A percentile compares a stretch with the other conserved stretches of the same genome.
phyloP scores from a whole-genome alignment of 495 filamentous ascomycete species.

The Penicillium soppii region DNA sequence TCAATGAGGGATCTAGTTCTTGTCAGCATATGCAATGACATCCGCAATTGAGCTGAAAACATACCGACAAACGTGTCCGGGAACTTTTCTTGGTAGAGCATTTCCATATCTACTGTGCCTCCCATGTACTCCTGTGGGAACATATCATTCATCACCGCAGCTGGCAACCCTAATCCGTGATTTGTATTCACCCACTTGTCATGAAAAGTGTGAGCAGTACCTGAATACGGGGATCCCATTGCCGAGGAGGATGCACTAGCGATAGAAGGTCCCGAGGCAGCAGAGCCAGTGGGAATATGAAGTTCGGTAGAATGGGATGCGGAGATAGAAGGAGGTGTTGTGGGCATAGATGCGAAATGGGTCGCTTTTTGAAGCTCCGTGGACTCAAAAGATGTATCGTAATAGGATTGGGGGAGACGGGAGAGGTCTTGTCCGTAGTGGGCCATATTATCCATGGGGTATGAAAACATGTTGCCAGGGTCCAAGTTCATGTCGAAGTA shows the following conservation, averaged over 20 bases:
- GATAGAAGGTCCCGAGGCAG: slow-evolving; percentile 70
- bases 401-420: slow-evolving; percentile 28
- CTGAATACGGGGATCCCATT: slow-evolving; percentile 77
- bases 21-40: slow-evolving; percentile 4
- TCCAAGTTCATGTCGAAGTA: slow-evolving; percentile 42
- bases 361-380: slow-evolving; percentile 30
- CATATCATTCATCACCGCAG: slow-evolving; percentile 62
- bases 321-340: slow-evolving; percentile 35
- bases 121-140: slow-evolving; percentile 51
- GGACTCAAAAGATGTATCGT: slow-evolving; percentile 30
- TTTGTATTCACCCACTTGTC: slow-evolving; percentile 61
- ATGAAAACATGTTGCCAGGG: slow-evolving; percentile 38
- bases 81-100: slow-evolving; percentile 57
- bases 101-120: slow-evolving; percentile 34
- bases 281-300: slow-evolving; percentile 62
- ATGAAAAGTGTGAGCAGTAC: slow-evolving; percentile 57
- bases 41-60: slow-evolving; percentile 37
- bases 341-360: slow-evolving; percentile 36
- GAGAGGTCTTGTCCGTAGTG: slow-evolving; percentile 29
- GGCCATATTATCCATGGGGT: slow-evolving; percentile 26
- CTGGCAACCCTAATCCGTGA: slow-evolving; percentile 65
- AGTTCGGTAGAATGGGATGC: slow-evolving; percentile 36
- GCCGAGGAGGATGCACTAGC: slow-evolving; percentile 73
- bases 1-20: slow-evolving; percentile 57
- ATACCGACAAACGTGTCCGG: slow-evolving; percentile 74